Conservation (phyloP, 2,329 filamentous ascomycete species). For the Myriangium duriaei region DNA sequence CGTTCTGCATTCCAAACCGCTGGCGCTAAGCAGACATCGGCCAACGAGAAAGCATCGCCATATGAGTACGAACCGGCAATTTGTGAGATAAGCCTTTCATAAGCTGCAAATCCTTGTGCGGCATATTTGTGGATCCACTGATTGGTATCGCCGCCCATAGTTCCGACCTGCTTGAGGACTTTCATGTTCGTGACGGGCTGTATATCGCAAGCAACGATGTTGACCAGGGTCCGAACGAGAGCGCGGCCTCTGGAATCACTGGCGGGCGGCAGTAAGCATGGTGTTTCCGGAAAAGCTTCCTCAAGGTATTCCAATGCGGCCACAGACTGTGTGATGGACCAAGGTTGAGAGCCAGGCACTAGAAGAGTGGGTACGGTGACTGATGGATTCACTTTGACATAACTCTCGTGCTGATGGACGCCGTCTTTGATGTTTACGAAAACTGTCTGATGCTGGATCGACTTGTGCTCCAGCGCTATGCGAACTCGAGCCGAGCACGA, state of each 20-base stretch:
- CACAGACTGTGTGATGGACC: conserved; percentile 35
- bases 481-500: conserved; percentile 50
- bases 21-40: conserved; percentile 47
- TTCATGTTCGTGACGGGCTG: conserved; percentile 50
- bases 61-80: conserved; percentile 41
- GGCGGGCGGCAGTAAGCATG: conserved; percentile 34
- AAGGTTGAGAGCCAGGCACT: conserved; percentile 22
- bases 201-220: conserved; percentile 44
- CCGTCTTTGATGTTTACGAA: conserved; percentile 43
- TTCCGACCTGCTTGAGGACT: conserved; percentile 38
- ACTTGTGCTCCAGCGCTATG: conserved; percentile 46
- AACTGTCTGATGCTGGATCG: conserved; percentile 34
- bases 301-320: conserved; percentile 52
- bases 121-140: conserved; percentile 43
- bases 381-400: conserved; percentile 42
- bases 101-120: conserved; percentile 42
- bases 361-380: conserved; percentile 42
- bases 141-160: conserved; percentile 31
- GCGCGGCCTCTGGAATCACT: conserved; percentile 34
- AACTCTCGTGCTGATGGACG: conserved; percentile 37
- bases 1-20: conserved; percentile 46
- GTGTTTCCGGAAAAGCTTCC: conserved; percentile 34
- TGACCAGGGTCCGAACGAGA: conserved; percentile 39
- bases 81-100: conserved; percentile 34
- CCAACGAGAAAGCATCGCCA: conserved; percentile 43